Percentiles rank a stretch among this genome's conserved stretches.
Conservation (phyloP, 2,329 filamentous ascomycete species). For the Fusarium camptoceras region DNA sequence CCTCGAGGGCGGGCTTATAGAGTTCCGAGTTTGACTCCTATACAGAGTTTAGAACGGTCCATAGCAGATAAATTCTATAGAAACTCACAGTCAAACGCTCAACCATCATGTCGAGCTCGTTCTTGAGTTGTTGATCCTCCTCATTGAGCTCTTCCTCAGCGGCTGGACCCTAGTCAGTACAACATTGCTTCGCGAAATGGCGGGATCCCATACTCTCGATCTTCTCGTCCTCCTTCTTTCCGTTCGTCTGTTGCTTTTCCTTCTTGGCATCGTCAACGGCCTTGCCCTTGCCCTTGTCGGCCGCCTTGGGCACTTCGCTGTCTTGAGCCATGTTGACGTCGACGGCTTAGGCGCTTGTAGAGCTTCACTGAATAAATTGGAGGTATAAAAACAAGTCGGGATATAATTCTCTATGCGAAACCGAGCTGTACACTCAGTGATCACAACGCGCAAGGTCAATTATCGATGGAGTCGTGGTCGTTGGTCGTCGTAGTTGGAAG, state of each 20-base stretch:
- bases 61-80: not conserved
- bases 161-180: slow-evolving; percentile 46
- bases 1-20: slow-evolving; percentile 92
- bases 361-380: slow-evolving; percentile 42
- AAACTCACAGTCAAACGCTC: slow-evolving; percentile 84
- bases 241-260: slow-evolving; percentile 76
- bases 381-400: slow-evolving; percentile 13
- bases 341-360: slow-evolving; percentile 46
- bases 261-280: slow-evolving; percentile 77
- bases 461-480: slow-evolving; percentile 39
- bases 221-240: slow-evolving; percentile 81
- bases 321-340: slow-evolving; percentile 86
- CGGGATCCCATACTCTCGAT: slow-evolving; percentile 57
- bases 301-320: slow-evolving; percentile 83
- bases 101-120: slow-evolving; percentile 96
- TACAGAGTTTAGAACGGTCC: slow-evolving; percentile 29
- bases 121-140: slow-evolving; percentile 98
- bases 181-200: slow-evolving; percentile 20
- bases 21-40: slow-evolving; percentile 88
- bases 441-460: slow-evolving; percentile 27
- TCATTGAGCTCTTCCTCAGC: slow-evolving; percentile 90
- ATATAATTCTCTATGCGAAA: slow-evolving; percentile 5
- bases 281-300: slow-evolving; percentile 98
- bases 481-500: slow-evolving; percentile 51
- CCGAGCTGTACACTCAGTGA: slow-evolving; percentile 21